A percentile compares a stretch with the other conserved stretches of the same genome.
Evolutionary conservation across 2,329 filamentous ascomycete genomes (phyloP).

Genomic region (Eurotiales sp.): DNA sequence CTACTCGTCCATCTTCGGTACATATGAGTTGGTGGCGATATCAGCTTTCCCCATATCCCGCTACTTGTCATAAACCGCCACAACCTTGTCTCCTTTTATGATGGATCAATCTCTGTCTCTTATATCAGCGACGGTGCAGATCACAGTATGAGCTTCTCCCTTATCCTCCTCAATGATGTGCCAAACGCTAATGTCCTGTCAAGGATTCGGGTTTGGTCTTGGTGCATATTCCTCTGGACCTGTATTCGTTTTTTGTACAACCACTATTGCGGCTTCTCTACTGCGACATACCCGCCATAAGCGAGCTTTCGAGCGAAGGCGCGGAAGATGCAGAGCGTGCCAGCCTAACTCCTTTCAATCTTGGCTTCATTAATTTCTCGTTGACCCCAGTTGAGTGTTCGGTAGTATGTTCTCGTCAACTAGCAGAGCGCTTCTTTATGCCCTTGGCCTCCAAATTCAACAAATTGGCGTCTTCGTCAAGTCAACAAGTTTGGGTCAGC

Average conservation of each 20-base stretch:
- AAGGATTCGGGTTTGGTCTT: slow-evolving; percentile 85
- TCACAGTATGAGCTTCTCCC: slow-evolving; percentile 23
- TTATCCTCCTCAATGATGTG: too few species aligned
- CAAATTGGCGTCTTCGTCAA: slow-evolving; percentile 25
- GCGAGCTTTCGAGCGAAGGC: slow-evolving; percentile 37
- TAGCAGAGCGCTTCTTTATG: slow-evolving; percentile 70
- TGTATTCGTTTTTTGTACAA: slow-evolving; percentile 75
- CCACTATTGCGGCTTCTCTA: slow-evolving; percentile 82
- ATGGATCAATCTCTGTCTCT: slow-evolving; percentile 30
- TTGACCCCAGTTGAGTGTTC: slow-evolving; percentile 91
- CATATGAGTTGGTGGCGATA: background rate
- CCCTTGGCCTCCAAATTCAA: slow-evolving; percentile 65
- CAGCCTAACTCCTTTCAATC: slow-evolving; percentile 34
- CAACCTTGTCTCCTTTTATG: background rate
- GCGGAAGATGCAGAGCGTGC: slow-evolving; percentile 32
- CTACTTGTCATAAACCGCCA: background rate
- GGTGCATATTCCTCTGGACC: slow-evolving; percentile 80
- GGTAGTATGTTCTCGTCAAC: slow-evolving; percentile 75
- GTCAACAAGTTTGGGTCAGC: slow-evolving; percentile 65
- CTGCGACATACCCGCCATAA: slow-evolving; percentile 48
- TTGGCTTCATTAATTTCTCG: slow-evolving; percentile 89
- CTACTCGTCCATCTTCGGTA: background rate
- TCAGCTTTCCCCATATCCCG: background rate
- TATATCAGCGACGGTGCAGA: slow-evolving; percentile 30
- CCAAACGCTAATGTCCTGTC: background rate